These are phyloP conservation scores for Rhizoclosmatium sp. DNA, from an alignment of 192 early-diverging fungal genomes.

Conservation along the genomic window DNA sequence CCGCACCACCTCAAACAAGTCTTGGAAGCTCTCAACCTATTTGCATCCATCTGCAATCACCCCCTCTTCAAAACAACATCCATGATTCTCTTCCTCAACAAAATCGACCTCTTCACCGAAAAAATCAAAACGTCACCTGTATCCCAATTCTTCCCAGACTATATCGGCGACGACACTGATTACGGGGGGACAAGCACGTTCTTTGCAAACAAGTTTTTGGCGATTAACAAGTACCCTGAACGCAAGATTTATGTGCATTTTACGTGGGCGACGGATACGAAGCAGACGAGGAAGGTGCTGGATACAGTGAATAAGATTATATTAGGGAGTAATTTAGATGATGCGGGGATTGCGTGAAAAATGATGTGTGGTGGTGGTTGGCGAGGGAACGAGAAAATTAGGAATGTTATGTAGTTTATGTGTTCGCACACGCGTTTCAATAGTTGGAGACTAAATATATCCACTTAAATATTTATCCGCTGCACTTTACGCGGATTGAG, in stretches of 20 bases:
- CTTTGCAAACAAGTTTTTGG: constrained; percentile 45
- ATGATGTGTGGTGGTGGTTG: too few species aligned
- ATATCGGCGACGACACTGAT: constrained; percentile 4
- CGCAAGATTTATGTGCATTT: constrained; percentile 63
- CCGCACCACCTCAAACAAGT: constrained; percentile 23
- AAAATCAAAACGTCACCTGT: constrained; percentile 57
- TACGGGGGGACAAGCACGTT: too few species aligned
- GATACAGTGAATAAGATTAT: too few species aligned
- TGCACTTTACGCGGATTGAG: too few species aligned
- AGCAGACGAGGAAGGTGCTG: constrained; percentile 44
- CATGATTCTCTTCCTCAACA: constrained; percentile 72
- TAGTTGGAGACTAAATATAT: too few species aligned
- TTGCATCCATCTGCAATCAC: constrained; percentile 47
- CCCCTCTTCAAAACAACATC: constrained; percentile 56
- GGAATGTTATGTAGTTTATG: too few species aligned
- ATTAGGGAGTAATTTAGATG: too few species aligned
- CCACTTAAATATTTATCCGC: too few species aligned
- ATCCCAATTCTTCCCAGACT: constrained; percentile 63
- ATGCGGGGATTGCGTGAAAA: too few species aligned
- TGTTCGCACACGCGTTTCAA: too few species aligned
- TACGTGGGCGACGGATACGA: constrained; percentile 68
- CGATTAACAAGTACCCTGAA: constrained; percentile 47
- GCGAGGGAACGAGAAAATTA: too few species aligned
- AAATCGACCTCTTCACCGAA: constrained; percentile 69
- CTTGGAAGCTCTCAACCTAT: constrained; percentile 53